Conservation (phyloP, 768 basidiomycete genomes). For the Lentinula sp. region DNA sequence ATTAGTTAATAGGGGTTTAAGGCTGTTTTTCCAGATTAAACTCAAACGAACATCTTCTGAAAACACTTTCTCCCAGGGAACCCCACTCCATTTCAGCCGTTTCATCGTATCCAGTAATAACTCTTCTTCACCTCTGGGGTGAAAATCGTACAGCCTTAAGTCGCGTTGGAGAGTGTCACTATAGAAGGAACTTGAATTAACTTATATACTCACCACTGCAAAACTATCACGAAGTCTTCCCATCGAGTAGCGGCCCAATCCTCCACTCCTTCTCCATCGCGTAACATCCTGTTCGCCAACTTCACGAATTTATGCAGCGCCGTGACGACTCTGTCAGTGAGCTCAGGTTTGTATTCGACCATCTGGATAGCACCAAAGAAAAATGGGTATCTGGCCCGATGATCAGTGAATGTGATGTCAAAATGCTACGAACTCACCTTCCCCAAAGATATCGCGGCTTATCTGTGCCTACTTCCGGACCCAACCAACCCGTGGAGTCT, state of each 20-base stretch:
- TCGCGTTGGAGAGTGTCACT: background rate
- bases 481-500: constrained; percentile 49
- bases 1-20: background rate
- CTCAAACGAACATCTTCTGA: constrained; percentile 25
- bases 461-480: constrained; percentile 45
- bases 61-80: constrained; percentile 52
- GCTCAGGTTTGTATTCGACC: constrained; percentile 38
- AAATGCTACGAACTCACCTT: constrained; percentile 20
- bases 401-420: background rate
- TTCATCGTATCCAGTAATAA: constrained; percentile 49
- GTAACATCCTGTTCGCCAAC: constrained; percentile 48
- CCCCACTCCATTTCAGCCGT: constrained; percentile 43
- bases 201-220: constrained; percentile 45
- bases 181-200: too few species aligned
- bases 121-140: constrained; percentile 42
- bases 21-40: background rate
- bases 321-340: constrained; percentile 36
- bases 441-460: constrained; percentile 54
- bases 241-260: constrained; percentile 48
- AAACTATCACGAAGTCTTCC: constrained; percentile 50
- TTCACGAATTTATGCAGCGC: constrained; percentile 47
- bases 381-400: constrained; percentile 40
- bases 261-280: constrained; percentile 42
- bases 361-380: constrained; percentile 53
- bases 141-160: constrained; percentile 44